Conservation (phyloP, 169 alveolate genomes). For the Plasmodium sp. region DNA sequence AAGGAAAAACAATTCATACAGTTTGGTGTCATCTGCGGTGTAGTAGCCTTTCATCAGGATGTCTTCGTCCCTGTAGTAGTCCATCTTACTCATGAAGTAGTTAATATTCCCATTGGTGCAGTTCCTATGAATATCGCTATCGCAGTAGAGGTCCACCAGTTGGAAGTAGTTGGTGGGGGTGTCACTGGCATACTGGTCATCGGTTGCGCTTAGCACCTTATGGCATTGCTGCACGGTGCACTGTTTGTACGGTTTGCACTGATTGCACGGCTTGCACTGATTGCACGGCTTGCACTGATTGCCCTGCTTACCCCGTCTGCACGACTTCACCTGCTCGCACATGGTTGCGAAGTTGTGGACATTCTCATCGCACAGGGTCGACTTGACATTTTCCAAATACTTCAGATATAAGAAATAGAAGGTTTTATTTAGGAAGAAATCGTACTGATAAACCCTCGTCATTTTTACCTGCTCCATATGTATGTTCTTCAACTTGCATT, state of each 20-base stretch:
- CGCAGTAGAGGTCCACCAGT: constrained; percentile 41
- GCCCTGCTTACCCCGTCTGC: neutral
- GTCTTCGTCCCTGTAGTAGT: constrained; percentile 27
- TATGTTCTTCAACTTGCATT: constrained; percentile 2
- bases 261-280: neutral
- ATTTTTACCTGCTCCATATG: constrained; percentile 7
- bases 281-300: neutral
- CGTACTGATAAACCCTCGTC: constrained; percentile 14
- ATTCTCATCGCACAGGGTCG: constrained; percentile 1
- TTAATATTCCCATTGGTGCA: neutral
- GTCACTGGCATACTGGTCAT: neutral
- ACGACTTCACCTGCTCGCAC: neutral
- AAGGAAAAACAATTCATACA: constrained; percentile 25
- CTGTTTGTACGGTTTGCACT: neutral
- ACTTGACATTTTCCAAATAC: constrained; percentile 40
- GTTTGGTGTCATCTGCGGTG: constrained; percentile 40
- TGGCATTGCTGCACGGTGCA: neutral
- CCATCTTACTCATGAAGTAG: constrained; percentile 40
- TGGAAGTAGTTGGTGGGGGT: neutral
- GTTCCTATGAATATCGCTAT: neutral
- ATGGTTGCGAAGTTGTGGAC: neutral
- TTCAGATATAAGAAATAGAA: constrained; percentile 33
- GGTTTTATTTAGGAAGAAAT: constrained; percentile 49
- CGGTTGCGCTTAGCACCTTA: neutral
- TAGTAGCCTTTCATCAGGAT: constrained; percentile 58